These are phyloP conservation scores for Cercophora newfieldiana DNA, from an alignment of 495 filamentous ascomycete genomes.

Conservation along the genomic window DNA sequence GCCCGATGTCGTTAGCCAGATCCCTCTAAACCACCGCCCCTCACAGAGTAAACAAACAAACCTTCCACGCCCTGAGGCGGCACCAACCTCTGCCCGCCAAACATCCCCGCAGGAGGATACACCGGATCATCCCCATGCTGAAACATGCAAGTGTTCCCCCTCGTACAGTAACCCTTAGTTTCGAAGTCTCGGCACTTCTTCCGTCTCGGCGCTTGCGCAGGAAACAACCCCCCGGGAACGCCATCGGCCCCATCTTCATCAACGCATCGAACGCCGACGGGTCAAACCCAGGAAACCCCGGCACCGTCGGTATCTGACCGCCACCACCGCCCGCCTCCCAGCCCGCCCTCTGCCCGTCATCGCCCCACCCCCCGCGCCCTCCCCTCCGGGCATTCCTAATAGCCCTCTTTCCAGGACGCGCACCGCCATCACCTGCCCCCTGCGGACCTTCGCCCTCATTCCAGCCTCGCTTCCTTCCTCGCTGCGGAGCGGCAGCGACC, in stretches of 20 bases:
- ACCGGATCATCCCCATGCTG: conserved; percentile 62
- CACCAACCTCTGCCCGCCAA: conserved; percentile 2
- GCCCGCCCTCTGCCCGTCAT: conserved; percentile 29
- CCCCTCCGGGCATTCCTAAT: conserved; percentile 77
- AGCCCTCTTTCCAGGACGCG: conserved; percentile 45
- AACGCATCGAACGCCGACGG: conserved; percentile 61
- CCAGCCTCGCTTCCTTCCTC: conserved; percentile 33
- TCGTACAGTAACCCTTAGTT: conserved; percentile 79
- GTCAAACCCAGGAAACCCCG: neutral
- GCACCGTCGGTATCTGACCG: neutral
- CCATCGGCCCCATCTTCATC: conserved; percentile 54
- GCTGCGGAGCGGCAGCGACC: neutral
- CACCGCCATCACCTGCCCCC: conserved; percentile 23
- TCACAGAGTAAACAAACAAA: conserved; percentile 31
- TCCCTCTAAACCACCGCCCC: neutral
- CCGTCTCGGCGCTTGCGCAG: conserved; percentile 41
- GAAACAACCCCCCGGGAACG: conserved; percentile 58
- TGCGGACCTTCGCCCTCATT: conserved; percentile 32
- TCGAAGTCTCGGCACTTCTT: conserved; percentile 80
- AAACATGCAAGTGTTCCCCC: conserved; percentile 71
- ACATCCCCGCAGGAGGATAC: conserved; percentile 11
- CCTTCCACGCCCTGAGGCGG: conserved; percentile 38
- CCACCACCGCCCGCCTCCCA: neutral
- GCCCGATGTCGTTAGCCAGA: conserved; percentile 16
- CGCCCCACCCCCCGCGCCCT: conserved; percentile 52